Evolutionary conservation across 345 rosid species (phyloP).

Genomic region (Arabis alpina): DNA sequence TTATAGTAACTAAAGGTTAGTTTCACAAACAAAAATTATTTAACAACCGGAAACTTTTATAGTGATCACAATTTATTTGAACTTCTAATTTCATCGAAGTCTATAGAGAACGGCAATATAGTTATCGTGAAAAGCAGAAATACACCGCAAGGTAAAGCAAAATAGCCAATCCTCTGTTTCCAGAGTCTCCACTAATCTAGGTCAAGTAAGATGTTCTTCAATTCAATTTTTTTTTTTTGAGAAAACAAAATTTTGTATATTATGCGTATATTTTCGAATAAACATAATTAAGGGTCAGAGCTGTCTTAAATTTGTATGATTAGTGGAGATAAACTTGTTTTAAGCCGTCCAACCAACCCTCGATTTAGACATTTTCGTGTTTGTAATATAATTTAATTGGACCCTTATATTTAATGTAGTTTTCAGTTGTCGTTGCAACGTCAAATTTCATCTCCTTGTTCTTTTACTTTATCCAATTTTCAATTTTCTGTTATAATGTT

Average conservation of each 20-base stretch:
- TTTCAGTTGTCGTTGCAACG: constrained; percentile 15
- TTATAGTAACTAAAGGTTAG: too few relatives aligned
- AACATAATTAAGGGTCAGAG: constrained; percentile 13
- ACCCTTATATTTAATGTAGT: not conserved
- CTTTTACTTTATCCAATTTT: not conserved
- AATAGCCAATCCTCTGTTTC: constrained; percentile 18
- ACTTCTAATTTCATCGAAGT: not conserved
- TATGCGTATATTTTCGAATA: not conserved
- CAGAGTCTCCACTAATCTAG: constrained; percentile 21
- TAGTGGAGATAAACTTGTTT: constrained; percentile 39
- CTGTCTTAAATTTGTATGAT: constrained; percentile 38
- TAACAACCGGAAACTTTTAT: too few relatives aligned
- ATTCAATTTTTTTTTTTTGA: not conserved
- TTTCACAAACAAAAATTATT: too few relatives aligned
- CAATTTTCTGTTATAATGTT: not conserved
- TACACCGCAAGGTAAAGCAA: constrained; percentile 8
- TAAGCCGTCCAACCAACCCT: constrained; percentile 33
- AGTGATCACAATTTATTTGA: too few relatives aligned
- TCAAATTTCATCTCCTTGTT: constrained; percentile 18
- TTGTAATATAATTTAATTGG: constrained; percentile 7
- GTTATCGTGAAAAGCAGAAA: not conserved
- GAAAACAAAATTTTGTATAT: not conserved
- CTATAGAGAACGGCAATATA: not conserved
- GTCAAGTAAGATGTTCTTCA: constrained; percentile 25
- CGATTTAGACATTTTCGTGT: constrained; percentile 24